Conservation (phyloP, 1,284 basidiomycete species). For the Takashimella koratensis region DNA sequence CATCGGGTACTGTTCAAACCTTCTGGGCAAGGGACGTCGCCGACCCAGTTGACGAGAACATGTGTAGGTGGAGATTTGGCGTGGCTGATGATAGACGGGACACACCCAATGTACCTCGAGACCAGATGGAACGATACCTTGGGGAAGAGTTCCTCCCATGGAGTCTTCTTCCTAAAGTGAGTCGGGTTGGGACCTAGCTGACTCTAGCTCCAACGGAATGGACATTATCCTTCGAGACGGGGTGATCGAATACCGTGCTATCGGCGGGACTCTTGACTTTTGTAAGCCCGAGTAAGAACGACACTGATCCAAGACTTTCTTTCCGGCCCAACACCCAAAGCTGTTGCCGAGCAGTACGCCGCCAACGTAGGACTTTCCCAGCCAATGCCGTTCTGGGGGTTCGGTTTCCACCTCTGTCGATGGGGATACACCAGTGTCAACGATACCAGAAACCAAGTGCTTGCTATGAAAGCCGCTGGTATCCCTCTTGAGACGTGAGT, state of each 20-base stretch:
- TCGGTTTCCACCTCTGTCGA: conserved; percentile 49
- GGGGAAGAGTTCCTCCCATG: neutral
- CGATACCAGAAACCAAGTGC: conserved; percentile 28
- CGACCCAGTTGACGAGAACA: conserved; percentile 1
- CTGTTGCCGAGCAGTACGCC: conserved; percentile 66
- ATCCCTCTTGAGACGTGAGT: conserved; percentile 33
- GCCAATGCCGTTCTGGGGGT: conserved; percentile 37
- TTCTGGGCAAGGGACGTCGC: neutral
- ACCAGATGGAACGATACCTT: conserved; percentile 8
- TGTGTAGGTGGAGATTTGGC: neutral
- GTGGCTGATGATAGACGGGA: neutral
- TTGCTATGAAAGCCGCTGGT: conserved; percentile 26
- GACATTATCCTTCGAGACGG: conserved; percentile 45
- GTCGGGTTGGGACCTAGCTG: conserved; percentile 15
- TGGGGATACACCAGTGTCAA: conserved; percentile 31
- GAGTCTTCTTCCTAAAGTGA: conserved; percentile 2
- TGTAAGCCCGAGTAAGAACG: conserved; percentile 9
- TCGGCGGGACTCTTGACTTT: conserved; percentile 64
- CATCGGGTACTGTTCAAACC: neutral
- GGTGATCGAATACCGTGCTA: conserved; percentile 61
- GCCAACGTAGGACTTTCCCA: conserved; percentile 30
- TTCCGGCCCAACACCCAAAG: conserved; percentile 61
- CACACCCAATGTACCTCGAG: conserved; percentile 1
- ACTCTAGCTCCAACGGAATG: conserved; percentile 1
- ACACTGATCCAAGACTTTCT: conserved; percentile 54